These are phyloP conservation scores for Candida orba DNA, from an alignment of 805 yeast genomes.

Conservation along the genomic window DNA sequence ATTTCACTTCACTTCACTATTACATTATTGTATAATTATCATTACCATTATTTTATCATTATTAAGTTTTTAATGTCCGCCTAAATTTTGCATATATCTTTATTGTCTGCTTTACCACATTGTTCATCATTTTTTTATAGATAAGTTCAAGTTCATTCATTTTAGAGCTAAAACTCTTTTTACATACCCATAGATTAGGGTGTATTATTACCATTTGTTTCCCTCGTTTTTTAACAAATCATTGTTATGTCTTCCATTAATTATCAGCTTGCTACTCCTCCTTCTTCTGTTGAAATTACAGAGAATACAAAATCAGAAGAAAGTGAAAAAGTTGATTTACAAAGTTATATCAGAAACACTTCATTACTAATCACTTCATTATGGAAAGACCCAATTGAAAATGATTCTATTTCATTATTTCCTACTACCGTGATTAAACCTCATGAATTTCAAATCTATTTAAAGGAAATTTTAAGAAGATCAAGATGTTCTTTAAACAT, in stretches of 20 bases:
- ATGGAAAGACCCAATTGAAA: constrained; percentile 13
- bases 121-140: too few species aligned
- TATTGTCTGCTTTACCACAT: too few species aligned
- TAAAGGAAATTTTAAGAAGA: constrained; percentile 37
- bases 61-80: constrained; percentile 2
- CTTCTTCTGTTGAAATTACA: constrained; percentile 2
- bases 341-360: constrained; percentile 11
- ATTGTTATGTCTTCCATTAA: not conserved
- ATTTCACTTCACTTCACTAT: not conserved
- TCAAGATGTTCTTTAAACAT: constrained; percentile 56
- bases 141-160: too few species aligned
- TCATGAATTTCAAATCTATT: constrained; percentile 18
- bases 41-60: not conserved
- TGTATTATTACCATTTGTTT: not conserved
- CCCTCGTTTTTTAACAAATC: not conserved
- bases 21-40: not conserved
- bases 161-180: too few species aligned
- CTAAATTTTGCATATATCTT: not conserved
- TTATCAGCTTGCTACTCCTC: constrained; percentile 3
- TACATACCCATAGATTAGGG: too few species aligned
- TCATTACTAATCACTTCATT: constrained; percentile 13
- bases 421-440: not conserved
- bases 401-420: not conserved
- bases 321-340: not conserved
- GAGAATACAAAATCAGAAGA: not conserved